Base-by-base conservation (phyloP, 371 early-diverging fungal genomes). In the Actinomucor elegans region DNA sequence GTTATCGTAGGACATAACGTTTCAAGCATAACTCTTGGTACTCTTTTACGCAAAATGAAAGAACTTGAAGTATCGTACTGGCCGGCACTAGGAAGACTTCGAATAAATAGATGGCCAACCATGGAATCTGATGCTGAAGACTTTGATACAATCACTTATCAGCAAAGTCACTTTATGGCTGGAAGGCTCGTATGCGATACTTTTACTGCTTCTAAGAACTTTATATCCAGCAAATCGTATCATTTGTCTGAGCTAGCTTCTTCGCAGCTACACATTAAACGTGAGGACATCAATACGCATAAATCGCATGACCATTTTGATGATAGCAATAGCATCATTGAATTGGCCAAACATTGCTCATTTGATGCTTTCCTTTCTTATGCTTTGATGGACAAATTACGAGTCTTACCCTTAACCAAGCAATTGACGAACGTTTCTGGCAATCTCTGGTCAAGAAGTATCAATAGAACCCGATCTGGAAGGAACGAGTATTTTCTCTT, bases 1-100 rank as follows among this genome's bases (percentile, higher is more conserved):
- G 80, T 98, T 5, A 70, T 97, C 48, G 90, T 96, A n/a, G 97
- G 98, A 24, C 99, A 99, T 76, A 97, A 98, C 64, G 90, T 97
- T 73, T 75, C 91, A 47, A 94, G 93, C 8, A 93, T 95, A 57
- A 93, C 90, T 59, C 77, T 99, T 35, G 95, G 94, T 51, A 88
- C 96, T 8, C 71, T 99, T 4, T 68, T 98, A 38, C 91, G 92
- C 61, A 88, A 98, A n/a, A 89, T 98, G 92, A 93, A 94, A 53
- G 78, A 71, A 9, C 72, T 84, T 18, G 84, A 86, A 15, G 77
- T 87, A 6, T 81, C 82, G 28, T 63, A 67, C 28, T 75, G 75
- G 66, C 52, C 48, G 9, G 50, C 33, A 28, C 9, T 63, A 15
- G 64, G 64, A 6, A 44, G 54, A 42, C 33, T 52, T 5, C 32